Percentiles rank a stretch among this genome's conserved stretches.
phyloP scores from a whole-genome alignment of 208 protist species.

The Angomonas deanei region DNA sequence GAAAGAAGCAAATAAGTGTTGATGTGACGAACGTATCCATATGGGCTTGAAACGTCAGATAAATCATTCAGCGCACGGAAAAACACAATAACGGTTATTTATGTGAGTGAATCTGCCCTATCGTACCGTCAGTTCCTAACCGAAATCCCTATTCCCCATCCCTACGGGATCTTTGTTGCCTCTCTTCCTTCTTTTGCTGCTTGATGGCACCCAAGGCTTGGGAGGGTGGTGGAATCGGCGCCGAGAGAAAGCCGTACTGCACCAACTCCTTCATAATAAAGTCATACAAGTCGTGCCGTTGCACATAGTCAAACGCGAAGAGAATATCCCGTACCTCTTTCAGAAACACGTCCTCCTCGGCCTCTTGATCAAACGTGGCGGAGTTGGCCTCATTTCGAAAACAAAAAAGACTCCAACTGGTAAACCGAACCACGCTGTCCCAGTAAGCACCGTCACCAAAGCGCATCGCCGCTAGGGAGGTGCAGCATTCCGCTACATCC shows the following conservation, averaged over 20 bases:
- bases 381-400: neutral
- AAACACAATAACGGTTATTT: too few relatives aligned
- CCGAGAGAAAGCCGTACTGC: constrained; percentile 20
- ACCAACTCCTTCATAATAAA: constrained; percentile 62
- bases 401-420: constrained; percentile 6
- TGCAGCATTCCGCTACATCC: constrained; percentile 41
- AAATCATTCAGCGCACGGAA: too few relatives aligned
- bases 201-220: constrained; percentile 20
- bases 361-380: neutral
- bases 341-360: constrained; percentile 12
- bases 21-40: too few relatives aligned
- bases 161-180: too few relatives aligned
- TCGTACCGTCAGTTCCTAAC: too few relatives aligned
- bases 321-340: constrained; percentile 44
- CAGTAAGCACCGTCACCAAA: constrained; percentile 42
- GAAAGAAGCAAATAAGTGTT: constrained; percentile 1
- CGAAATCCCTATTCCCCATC: too few relatives aligned
- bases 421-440: constrained; percentile 30
- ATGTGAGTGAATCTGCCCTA: too few relatives aligned
- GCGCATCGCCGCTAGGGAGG: constrained; percentile 32
- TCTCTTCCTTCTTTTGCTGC: neutral
- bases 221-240: constrained; percentile 52
- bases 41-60: too few relatives aligned
- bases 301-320: constrained; percentile 69
- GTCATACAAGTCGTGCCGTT: constrained; percentile 34